Percentiles rank a stretch among this genome's conserved stretches.
Conservation (phyloP, 306 rosid species). For the Cucumis sativus region DNA sequence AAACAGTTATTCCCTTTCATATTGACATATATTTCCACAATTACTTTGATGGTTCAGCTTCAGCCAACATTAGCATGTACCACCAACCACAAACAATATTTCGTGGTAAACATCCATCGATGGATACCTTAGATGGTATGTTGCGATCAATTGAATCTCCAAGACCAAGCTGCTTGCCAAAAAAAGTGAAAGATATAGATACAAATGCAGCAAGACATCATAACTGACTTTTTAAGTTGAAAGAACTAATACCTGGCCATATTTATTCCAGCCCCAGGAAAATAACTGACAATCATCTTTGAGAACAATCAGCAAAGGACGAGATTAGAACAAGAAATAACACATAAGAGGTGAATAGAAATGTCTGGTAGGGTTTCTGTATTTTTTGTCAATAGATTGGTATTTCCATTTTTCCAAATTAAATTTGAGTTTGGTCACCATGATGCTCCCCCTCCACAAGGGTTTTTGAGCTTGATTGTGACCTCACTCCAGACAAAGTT, state of each 20-base stretch:
- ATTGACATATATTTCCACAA: not conserved
- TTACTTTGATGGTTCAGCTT: conserved; percentile 6
- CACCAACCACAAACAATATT: too few relatives aligned
- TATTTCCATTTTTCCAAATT: too few relatives aligned
- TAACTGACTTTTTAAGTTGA: not conserved
- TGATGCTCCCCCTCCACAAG: too few relatives aligned
- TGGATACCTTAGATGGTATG: too few relatives aligned
- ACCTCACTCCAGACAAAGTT: too few relatives aligned
- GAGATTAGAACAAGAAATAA: not conserved
- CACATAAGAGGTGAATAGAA: not conserved
- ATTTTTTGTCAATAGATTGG: too few relatives aligned
- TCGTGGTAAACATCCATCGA: conserved; percentile 33
- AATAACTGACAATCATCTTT: conserved; percentile 58
- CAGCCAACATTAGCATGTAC: too few relatives aligned
- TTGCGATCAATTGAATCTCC: conserved; percentile 67
- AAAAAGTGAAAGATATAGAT: not conserved
- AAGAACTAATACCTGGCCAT: conserved; percentile 49
- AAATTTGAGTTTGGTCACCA: too few relatives aligned
- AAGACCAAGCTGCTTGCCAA: conserved; percentile 54
- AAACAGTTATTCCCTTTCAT: not conserved
- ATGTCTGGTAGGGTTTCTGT: too few relatives aligned
- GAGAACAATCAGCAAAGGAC: not conserved
- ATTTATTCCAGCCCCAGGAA: conserved; percentile 95
- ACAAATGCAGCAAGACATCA: not conserved
- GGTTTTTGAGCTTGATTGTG: too few relatives aligned